phyloP scores from a whole-genome alignment of 192 early-diverging fungal genomes.

The Chytriomyces hyalinus region DNA sequence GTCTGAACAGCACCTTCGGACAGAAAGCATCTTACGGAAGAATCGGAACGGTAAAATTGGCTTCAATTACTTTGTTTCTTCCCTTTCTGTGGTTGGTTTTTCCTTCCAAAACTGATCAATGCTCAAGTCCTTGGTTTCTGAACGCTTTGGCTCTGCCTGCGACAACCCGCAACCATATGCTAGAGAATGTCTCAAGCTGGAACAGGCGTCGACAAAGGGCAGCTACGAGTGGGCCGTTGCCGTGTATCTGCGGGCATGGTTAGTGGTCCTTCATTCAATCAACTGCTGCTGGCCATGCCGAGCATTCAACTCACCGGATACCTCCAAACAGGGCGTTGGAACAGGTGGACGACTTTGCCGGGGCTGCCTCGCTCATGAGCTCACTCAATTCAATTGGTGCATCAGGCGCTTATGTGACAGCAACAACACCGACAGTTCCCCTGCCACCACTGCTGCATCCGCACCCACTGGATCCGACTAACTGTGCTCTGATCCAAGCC shows the following conservation, averaged over 20 bases:
- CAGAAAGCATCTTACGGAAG: too few species aligned
- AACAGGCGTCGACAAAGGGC: neutral
- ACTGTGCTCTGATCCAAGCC: neutral
- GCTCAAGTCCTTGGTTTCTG: neutral
- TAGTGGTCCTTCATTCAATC: neutral
- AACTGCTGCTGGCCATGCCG: neutral
- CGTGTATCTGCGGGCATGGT: constrained; percentile 2
- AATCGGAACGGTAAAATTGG: too few species aligned
- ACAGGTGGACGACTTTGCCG: constrained; percentile 18
- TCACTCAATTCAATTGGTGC: neutral
- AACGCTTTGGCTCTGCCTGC: neutral
- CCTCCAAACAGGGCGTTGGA: constrained; percentile 5
- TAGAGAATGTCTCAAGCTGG: neutral
- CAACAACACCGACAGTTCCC: neutral
- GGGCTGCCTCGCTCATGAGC: neutral
- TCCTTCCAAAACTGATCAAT: too few species aligned
- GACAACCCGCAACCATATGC: neutral
- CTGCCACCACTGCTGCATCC: constrained; percentile 11
- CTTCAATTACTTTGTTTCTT: too few species aligned
- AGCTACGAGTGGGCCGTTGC: constrained; percentile 3
- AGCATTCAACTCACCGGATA: neutral
- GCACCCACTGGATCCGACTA: constrained; percentile 13
- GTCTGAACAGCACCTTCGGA: too few species aligned
- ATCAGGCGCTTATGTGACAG: neutral
- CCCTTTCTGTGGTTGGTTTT: too few species aligned